phyloP scores from a whole-genome alignment of 1,139 yeast genomes.

The Debaryomyces fabryi region DNA sequence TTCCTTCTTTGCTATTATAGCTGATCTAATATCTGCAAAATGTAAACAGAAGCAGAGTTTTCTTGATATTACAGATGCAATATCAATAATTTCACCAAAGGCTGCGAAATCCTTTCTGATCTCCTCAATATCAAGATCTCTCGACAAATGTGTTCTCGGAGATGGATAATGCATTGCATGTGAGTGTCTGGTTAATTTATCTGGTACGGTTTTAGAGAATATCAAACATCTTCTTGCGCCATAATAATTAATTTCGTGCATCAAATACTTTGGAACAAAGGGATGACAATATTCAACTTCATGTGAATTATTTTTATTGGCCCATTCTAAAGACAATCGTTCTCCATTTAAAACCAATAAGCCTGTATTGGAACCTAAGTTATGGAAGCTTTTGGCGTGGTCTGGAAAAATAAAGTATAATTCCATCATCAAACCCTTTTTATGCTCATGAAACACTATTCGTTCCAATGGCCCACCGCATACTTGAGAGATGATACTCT shows the following conservation, averaged over 20 bases:
- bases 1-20: constrained; percentile 62
- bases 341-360: constrained; percentile 65
- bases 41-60: constrained; percentile 65
- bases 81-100: constrained; percentile 65
- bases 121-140: constrained; percentile 28
- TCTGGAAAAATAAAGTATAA: constrained; percentile 55
- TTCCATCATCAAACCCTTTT: constrained; percentile 33
- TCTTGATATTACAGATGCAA: constrained; percentile 68
- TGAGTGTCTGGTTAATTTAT: constrained; percentile 23
- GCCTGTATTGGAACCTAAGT: constrained; percentile 54
- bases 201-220: constrained; percentile 30
- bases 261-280: constrained; percentile 27
- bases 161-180: constrained; percentile 35
- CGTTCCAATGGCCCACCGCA: constrained; percentile 78
- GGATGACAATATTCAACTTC: constrained; percentile 31
- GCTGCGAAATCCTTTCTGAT: constrained; percentile 53
- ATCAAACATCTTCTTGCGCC: constrained; percentile 42
- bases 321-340: constrained; percentile 47
- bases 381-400: constrained; percentile 59
- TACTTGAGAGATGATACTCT: constrained; percentile 57
- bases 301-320: constrained; percentile 27
- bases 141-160: constrained; percentile 34
- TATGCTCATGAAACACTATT: constrained; percentile 30
- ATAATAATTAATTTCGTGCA: constrained; percentile 29
- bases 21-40: constrained; percentile 62